Base-by-base conservation (phyloP, 2,329 filamentous ascomycete species). In the Exophiala mesophila region DNA sequence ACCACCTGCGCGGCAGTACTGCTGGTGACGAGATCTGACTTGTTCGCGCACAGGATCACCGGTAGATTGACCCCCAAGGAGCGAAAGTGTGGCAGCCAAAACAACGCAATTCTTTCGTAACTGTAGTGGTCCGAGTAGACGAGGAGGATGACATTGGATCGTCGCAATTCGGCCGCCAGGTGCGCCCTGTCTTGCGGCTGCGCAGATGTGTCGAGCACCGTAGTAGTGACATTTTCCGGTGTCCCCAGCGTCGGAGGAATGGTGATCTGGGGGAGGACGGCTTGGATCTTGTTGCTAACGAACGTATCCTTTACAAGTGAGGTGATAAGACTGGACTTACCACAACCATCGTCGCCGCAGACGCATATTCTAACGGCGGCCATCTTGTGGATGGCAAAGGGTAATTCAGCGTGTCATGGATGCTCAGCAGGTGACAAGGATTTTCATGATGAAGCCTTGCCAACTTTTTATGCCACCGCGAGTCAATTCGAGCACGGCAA, bases 71-170 rank as follows among this genome's bases (percentile, higher is more conserved):
- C 92, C n/a, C 92, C 92, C 28, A 98, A 77, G 3, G 89, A 95
- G 48, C 92, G 85, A 61, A 98, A 97, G 66, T 96, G 94, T 8
- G 92, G 92, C 78, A 98, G 85, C 92, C 92, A 98, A 66, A 97
- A 98, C 33, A 98, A 73, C 3, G 90, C 92, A 3, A 98, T 89
- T 26, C 92, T 77, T 63, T 98, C 92, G 69, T 97, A 98, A 74
- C 89, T 97, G 71, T 98, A 98, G 67, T 97, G 90, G 63, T 98
- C 92, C 54, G 89, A 89, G 65, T 98, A 98, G 41, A 98, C 89
- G 31, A 98, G 79, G 13, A 97, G 75, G 52, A 98, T 97, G 54
- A 96, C 90, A 63, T 96, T 98, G 59, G 85, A 92, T 65, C 96
- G 96, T 52, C 92, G 82, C 49, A 98, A 89, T 68, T 97, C 92